Conservation (phyloP, 345 rosid genomes). For the Capsella bursapastoris region DNA sequence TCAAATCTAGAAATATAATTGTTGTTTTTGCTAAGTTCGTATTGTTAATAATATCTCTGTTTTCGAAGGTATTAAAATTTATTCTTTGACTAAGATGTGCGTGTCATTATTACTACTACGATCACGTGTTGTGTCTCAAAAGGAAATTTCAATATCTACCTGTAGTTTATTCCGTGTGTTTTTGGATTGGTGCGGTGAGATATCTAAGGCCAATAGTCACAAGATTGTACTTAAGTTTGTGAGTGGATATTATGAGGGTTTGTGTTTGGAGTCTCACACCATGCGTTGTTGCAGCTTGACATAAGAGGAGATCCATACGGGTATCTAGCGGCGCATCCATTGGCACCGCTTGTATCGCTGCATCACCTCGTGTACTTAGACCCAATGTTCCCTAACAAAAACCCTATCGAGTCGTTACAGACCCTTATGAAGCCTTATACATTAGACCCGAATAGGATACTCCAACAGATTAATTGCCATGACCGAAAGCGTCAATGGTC, state of each 20-base stretch:
- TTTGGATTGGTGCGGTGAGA: background rate
- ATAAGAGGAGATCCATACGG: slow-evolving; percentile 77
- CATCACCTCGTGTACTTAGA: slow-evolving; percentile 69
- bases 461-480: slow-evolving; percentile 70
- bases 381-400: slow-evolving; percentile 62
- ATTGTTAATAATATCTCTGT: slow-evolving; percentile 27
- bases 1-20: background rate
- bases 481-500: slow-evolving; percentile 69
- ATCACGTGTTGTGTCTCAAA: slow-evolving; percentile 36
- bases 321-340: slow-evolving; percentile 78
- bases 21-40: background rate
- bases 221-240: background rate
- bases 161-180: background rate
- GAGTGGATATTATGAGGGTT: background rate
- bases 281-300: slow-evolving; percentile 59
- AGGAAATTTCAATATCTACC: background rate
- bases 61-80: slow-evolving; percentile 18
- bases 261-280: slow-evolving; percentile 12
- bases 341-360: slow-evolving; percentile 69
- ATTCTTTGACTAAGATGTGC: background rate
- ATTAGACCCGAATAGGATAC: slow-evolving; percentile 66
- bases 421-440: slow-evolving; percentile 54
- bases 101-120: slow-evolving; percentile 32
- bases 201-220: background rate
- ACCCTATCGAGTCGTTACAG: slow-evolving; percentile 54